These are phyloP conservation scores for Termitomyces sp. DNA, from an alignment of 768 basidiomycete genomes.

Conservation along the genomic window DNA sequence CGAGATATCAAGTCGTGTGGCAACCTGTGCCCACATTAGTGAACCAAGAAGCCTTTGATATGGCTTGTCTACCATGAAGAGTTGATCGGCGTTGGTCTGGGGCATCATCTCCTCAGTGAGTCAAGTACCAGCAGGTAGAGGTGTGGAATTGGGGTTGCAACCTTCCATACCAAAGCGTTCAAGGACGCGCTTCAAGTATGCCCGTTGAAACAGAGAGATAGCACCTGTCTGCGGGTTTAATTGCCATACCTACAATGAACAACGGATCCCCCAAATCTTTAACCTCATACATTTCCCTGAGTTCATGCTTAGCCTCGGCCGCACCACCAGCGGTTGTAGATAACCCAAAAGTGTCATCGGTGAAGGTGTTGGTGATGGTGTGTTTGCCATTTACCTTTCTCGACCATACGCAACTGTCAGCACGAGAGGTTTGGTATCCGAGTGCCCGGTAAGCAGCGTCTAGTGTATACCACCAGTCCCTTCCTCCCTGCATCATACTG, in stretches of 20 bases:
- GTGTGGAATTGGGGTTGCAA: not conserved
- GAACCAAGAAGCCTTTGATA: conserved; percentile 22
- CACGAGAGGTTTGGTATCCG: conserved; percentile 15
- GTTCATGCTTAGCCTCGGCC: not conserved
- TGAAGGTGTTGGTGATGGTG: conserved; percentile 17
- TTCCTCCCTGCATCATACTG: conserved; percentile 19
- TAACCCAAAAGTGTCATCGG: conserved; percentile 13
- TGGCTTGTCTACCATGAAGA: conserved; percentile 23
- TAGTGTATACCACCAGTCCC: conserved; percentile 18
- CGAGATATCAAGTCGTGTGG: not conserved
- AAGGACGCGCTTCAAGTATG: not conserved
- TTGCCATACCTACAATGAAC: no score
- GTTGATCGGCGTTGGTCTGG: not conserved
- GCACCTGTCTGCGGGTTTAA: not conserved
- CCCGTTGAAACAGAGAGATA: not conserved
- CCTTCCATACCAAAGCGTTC: not conserved
- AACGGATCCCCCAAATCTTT: no score
- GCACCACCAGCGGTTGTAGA: conserved; percentile 3
- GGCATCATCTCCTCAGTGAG: conserved; percentile 12
- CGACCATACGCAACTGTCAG: conserved; percentile 17
- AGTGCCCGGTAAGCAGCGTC: conserved; percentile 2
- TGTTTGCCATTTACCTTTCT: not conserved
- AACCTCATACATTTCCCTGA: no score
- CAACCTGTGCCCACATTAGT: conserved; percentile 2
- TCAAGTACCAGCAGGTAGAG: conserved; percentile 23